A percentile compares a stretch with the other conserved stretches of the same genome.
Evolutionary conservation across 495 filamentous ascomycete genomes (phyloP).

Genomic region (Aspergillus haitiensis): DNA sequence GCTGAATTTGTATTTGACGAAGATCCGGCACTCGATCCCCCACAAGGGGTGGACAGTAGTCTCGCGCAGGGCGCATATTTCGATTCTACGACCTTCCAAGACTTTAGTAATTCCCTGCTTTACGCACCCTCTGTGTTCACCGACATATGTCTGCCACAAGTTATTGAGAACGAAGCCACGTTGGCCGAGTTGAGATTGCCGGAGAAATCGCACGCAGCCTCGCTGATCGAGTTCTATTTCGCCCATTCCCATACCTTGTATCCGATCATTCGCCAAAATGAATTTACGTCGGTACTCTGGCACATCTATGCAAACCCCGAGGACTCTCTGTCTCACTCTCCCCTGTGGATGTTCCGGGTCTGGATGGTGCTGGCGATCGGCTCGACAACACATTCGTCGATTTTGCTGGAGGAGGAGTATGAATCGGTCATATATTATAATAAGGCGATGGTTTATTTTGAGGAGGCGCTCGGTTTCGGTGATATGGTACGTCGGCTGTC

Average conservation of each 20-base stretch:
- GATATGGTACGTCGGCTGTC: conserved; percentile 31
- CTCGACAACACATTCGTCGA: conserved; percentile 39
- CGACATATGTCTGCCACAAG: background rate
- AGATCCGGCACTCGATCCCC: conserved; percentile 19
- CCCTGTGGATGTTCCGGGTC: conserved; percentile 36
- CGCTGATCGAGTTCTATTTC: conserved; percentile 41
- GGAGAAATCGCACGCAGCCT: conserved; percentile 29
- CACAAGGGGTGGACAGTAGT: background rate
- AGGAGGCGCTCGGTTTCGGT: conserved; percentile 36
- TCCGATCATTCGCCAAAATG: conserved; percentile 34
- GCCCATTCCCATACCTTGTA: conserved; percentile 45
- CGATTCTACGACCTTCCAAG: background rate
- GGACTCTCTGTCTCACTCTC: conserved; percentile 28
- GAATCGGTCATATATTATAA: conserved; percentile 39
- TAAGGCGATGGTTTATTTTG: conserved; percentile 41
- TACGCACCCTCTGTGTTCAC: background rate
- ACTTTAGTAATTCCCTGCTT: background rate
- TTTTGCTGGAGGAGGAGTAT: conserved; percentile 39
- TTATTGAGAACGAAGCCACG: conserved; percentile 4
- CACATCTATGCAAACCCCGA: conserved; percentile 31
- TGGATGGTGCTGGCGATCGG: conserved; percentile 47
- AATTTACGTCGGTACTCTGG: conserved; percentile 32
- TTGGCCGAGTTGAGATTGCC: conserved; percentile 21
- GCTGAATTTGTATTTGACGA: conserved; percentile 42
- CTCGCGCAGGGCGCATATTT: no score